Evolutionary conservation across 2,329 filamentous ascomycete species (phyloP), one percentile per base, ranked within the genome.

Genomic region (Polychaeton citri): DNA sequence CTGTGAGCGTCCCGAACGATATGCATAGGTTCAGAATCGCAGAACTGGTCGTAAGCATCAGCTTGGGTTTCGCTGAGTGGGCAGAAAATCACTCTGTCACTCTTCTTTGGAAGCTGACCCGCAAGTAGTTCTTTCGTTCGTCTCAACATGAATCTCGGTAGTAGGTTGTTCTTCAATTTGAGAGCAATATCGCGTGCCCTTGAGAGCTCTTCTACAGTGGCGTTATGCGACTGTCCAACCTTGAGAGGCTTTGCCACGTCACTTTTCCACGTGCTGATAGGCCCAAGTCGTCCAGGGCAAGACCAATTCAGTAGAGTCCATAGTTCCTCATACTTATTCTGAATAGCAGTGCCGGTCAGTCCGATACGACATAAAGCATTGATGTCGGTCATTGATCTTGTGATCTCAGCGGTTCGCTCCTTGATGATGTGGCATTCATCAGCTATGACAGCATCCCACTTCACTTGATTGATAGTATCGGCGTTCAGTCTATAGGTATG

Each of bases 261-360:
- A 15, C 71, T 67, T 49, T 76, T 80, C 90, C 90, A 98, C 30
- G 82, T 81, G 4, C 71, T 64, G 7, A 81, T 60, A 0, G 76
- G 72, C 0, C 77, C 76, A 43, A 81, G 70, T 26, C 59, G 61
- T 0, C 86, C 88, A 0, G 90, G 90, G 47, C 92, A 90, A 0
- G 86, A 87, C 90, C 90, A 98, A 54, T 98, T 93, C 2, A 98
- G 66, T 0, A 98, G 66, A 0, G 86, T 92, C 88, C 88, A 98
- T 1, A 98, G 69, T 57, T 98, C 90, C 53, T 95, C 85, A 55
- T 98, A 98, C 46, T 84, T 90, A 58, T 98, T 98, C 54, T 98
- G 90, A 31, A 98, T 95, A 0, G 88, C 88, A 0, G 90, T 98
- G 2, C 90, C 90, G 0, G 87, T 96, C 6, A 98, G 67, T 0